Evolutionary conservation across 2,329 filamentous ascomycete species (phyloP), one percentile per base, ranked within the genome.

Genomic region (Incumbomyces lentus): DNA sequence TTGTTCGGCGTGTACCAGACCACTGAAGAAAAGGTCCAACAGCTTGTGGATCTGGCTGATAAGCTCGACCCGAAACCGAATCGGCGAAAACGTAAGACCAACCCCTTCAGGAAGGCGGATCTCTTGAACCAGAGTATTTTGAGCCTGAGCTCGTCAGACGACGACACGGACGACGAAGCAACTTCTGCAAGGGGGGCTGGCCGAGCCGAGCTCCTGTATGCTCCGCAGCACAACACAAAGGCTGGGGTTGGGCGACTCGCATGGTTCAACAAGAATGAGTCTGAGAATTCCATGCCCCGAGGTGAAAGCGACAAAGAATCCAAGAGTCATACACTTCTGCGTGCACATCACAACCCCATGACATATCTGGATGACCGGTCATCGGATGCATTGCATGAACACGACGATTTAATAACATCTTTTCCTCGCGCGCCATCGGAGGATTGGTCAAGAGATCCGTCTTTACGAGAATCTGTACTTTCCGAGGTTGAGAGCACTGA

Each of bases 141-240:
- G 8, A 68, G 64, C 42, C 63, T 73, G 36, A 72, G 69, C 2
- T 72, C 69, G n/a, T 72, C 69, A 0, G 69, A 71, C 46, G 66
- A 69, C 40, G 68, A 68, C 5, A 17, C 13, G 48, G 61, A 63
- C 17, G 67, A 67, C 2, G 62, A 63, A 17, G 33, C 11, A 29
- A 6, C 33, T 10, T 10, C 22, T 52, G 13, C 48, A 52, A 32
- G 48, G 55, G 26, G 42, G 39, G 30, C 2, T 5, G 33, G 31
- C 16, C 46, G 59, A 34, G 65, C 67, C 46, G 69, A 67, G 49
- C 61, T 69, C 37, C 56, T 60, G 6, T 64, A 62, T 12, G 65
- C 62, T 37, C 63, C 58, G 12, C 33, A 52, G 22, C 33, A 42
- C 12, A 66, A 68, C 33, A 62, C 60, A n/a, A 64, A 66, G 14